Conservation (phyloP, 495 filamentous ascomycete species). For the Podospora tetraspora region DNA sequence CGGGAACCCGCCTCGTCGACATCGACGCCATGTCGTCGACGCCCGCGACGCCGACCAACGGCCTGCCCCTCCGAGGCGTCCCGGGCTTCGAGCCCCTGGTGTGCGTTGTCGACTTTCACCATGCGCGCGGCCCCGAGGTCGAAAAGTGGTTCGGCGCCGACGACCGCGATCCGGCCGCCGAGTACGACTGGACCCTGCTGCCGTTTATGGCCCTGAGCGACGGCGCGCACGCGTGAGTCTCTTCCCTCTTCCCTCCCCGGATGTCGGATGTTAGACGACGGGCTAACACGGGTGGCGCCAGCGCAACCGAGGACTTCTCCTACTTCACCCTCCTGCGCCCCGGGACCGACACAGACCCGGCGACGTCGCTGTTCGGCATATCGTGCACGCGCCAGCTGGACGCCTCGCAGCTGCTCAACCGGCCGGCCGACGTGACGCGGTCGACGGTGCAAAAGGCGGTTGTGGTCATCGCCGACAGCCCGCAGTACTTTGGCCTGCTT, state of each 20-base stretch:
- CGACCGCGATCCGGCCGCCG: constrained; percentile 69
- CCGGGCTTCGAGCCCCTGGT: constrained; percentile 58
- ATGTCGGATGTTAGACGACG: neutral
- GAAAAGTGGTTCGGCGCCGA: constrained; percentile 82
- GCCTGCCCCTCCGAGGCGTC: constrained; percentile 8
- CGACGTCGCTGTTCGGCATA: constrained; percentile 91
- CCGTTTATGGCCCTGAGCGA: constrained; percentile 98
- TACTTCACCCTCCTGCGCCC: constrained; percentile 89
- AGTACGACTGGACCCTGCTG: constrained; percentile 87
- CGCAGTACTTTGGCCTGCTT: constrained; percentile 70
- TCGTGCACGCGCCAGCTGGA: constrained; percentile 91
- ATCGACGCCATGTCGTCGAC: constrained; percentile 18
- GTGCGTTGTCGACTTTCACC: constrained; percentile 93
- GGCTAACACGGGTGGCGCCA: constrained; percentile 29
- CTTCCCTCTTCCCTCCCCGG: neutral
- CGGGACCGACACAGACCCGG: constrained; percentile 50
- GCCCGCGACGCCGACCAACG: constrained; percentile 26
- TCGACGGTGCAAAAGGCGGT: constrained; percentile 98
- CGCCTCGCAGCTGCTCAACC: constrained; percentile 64
- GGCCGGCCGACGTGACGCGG: constrained; percentile 83
- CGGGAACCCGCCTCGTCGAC: neutral
- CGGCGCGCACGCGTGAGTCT: constrained; percentile 84
- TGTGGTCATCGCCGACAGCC: constrained; percentile 90
- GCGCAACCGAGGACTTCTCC: constrained; percentile 88
- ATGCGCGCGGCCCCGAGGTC: constrained; percentile 92